Evolutionary conservation across 495 filamentous ascomycete species (phyloP).

Genomic region (Darksidea phi): DNA sequence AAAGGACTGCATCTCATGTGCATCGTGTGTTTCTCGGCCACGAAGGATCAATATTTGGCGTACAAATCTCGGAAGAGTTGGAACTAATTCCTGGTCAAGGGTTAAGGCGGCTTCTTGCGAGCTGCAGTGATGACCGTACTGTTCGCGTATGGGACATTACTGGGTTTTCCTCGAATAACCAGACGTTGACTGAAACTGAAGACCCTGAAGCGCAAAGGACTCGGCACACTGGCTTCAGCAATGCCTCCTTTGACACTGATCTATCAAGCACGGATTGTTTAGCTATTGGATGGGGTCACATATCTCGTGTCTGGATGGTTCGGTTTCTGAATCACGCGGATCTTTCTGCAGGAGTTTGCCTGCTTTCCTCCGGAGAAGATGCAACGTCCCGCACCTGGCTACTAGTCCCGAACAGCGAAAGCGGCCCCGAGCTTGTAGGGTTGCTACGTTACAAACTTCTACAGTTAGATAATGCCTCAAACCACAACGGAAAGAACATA

Average conservation of each 20-base stretch:
- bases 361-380: conserved; percentile 73
- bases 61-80: conserved; percentile 69
- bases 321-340: conserved; percentile 52
- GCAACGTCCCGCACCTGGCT: conserved; percentile 69
- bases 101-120: conserved; percentile 65
- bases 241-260: conserved; percentile 8
- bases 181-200: conserved; percentile 35
- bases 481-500: conserved; percentile 86
- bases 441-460: conserved; percentile 44
- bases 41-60: conserved; percentile 89
- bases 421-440: not conserved
- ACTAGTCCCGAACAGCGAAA: conserved; percentile 40
- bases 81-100: conserved; percentile 37
- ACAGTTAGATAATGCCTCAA: conserved; percentile 53
- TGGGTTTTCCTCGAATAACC: conserved; percentile 40
- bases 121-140: conserved; percentile 93
- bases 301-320: conserved; percentile 85
- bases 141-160: conserved; percentile 86
- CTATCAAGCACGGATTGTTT: conserved; percentile 49
- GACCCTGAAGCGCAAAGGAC: conserved; percentile 45
- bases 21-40: conserved; percentile 81
- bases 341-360: conserved; percentile 30
- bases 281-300: conserved; percentile 76
- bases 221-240: conserved; percentile 27
- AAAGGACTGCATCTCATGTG: conserved; percentile 34